Evolutionary conservation across 192 early-diverging fungal species (phyloP), one percentile per base, ranked within the genome.

Genomic region (Mycoemilia scoparia): DNA sequence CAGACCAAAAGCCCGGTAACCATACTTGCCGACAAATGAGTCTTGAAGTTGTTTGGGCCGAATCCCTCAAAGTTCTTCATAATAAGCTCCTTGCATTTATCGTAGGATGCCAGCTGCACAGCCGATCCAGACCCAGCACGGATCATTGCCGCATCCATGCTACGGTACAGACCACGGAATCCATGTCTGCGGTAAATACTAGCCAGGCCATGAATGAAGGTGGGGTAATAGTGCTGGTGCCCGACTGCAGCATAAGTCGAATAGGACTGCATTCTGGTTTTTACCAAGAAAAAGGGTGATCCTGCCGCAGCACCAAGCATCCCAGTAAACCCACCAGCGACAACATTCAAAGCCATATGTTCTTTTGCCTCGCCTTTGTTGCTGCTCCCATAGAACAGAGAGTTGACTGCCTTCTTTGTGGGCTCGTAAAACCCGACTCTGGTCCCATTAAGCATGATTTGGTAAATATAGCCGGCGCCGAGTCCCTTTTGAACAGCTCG

Each of bases 351-450:
- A 3, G 73, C 41, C 7, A 69, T 65, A 9, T 39, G 41, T 2
- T 35, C 43, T 34, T 28, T 34, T n/a, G n/a, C n/a, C 8, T 37
- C 25, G 19, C 63, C 55, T 34, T 57, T 42, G 26, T 49, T 38
- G 12, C 47, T 10, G 7, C 42, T 51, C 1, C 53, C 63, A 2
- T 55, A 55, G 16, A 74, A 42, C 11, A 45, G n/a, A 19, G 39
- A 31, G 46, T 60, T 59, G 7, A 82, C 41, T 0, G 55, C 48
- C 15, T 61, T 63, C 38, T 79, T 74, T 17, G 78, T 67, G 1
- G 92, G 92, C 41, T 84, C 87, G 49, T 91, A 96, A 25, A 88
- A 46, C 3, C 92, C 88, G 15, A 96, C 58, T 30, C 92, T 77
- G 22, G 76, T 79, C 21, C 92, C 92, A 43, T 96, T 96, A 50